Evolutionary conservation across 225 moss, liverwort and hornwort genomes (phyloP), one percentile per base, ranked within the genome.

Genomic region (Marchantia paleacea): DNA sequence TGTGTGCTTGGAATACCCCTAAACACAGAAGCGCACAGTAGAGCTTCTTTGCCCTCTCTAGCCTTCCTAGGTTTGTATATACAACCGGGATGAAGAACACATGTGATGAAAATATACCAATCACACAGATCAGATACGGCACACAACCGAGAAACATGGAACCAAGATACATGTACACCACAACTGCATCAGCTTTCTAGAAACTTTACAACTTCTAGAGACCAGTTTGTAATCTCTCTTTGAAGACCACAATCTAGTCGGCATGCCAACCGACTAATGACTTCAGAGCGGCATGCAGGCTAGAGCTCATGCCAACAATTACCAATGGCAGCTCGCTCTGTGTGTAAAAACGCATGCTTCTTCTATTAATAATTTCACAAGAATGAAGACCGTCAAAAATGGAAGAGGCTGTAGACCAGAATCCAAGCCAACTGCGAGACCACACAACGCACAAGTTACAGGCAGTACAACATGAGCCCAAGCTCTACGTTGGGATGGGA

Each of bases 351-450:
- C 54, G 71, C 39, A 69, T 76, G 71, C 66, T 61, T 69, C 52
- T 58, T 52, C 65, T 74, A 72, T 28, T 51, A 79, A 80, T 81
- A 48, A 10, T 48, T 72, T 30, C 64, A 69, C 62, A 82, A 57
- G 57, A 48, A 73, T 76, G 58, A 62, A 60, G 74, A 54, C 78
- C 63, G 77, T 91, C 86, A 96, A 87, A 92, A 93, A 90, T 97
- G 90, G 29, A 88, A 57, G 52, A 92, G 82, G 82, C 97, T 95
- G 89, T 91, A 97, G 22, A 92, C 82, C 69, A 95, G 52, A 78
- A 89, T 91, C 97, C 97, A 97, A 80, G 90, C 80, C 81, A 97
- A 81, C 84, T 91, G 91, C 91, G 83, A 79, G 62, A 80, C 64
- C 71, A 83, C 68, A 50, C 11, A 66, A 16, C 26, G 31, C 31